Conservation (phyloP, 176 grass and related monocot species). For the Zizania latifolia region DNA sequence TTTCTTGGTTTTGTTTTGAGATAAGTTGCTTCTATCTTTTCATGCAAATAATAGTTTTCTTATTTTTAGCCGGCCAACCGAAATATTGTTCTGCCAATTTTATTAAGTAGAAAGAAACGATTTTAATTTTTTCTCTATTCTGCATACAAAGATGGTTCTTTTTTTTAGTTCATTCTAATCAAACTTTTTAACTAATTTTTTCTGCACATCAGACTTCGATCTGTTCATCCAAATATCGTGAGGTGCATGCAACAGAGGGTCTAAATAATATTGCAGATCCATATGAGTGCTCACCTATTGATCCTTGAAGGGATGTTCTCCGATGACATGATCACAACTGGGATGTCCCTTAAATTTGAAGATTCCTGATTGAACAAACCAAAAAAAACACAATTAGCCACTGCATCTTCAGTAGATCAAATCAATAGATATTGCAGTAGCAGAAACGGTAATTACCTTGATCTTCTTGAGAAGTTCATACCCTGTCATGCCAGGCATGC, state of each 20-base stretch:
- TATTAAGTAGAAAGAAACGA: no score
- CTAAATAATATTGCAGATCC: neutral
- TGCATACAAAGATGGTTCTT: neutral
- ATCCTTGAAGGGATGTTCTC: conserved; percentile 96
- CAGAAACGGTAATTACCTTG: conserved; percentile 42
- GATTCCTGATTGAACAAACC: conserved; percentile 54
- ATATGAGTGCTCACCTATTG: conserved; percentile 56
- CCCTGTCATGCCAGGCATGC: conserved; percentile 94
- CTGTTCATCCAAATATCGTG: neutral
- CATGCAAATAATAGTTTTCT: no score
- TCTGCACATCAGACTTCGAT: neutral
- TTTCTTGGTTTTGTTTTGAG: no score
- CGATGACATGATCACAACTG: conserved; percentile 95
- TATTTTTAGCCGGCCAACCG: no score
- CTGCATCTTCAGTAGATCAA: conserved; percentile 7
- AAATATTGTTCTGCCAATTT: no score
- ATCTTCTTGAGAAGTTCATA: conserved; percentile 95
- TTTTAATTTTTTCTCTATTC: neutral
- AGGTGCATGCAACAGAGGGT: neutral
- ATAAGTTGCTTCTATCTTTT: no score
- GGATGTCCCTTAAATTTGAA: conserved; percentile 69
- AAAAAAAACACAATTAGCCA: conserved; percentile 4
- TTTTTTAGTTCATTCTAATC: neutral
- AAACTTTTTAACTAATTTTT: neutral
- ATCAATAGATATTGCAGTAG: neutral